phyloP scores from a whole-genome alignment of 306 rosid genomes.

The Dalbergia cochinchinensis region DNA sequence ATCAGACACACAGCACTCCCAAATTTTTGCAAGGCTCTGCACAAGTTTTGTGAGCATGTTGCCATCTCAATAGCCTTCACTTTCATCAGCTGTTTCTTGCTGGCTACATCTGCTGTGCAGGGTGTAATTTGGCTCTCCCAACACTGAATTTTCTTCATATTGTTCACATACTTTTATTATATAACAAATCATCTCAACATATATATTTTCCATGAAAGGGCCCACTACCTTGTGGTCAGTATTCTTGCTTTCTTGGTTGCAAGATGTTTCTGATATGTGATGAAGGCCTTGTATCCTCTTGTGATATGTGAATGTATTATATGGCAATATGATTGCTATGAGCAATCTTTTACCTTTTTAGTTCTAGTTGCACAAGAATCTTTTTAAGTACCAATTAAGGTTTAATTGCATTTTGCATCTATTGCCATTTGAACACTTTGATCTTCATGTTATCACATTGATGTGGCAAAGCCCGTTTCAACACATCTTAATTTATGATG shows the following conservation, averaged over 20 bases:
- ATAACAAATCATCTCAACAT: constrained; percentile 26
- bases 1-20: constrained; percentile 81
- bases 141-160: constrained; percentile 52
- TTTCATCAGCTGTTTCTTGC: constrained; percentile 74
- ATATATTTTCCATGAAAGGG: constrained; percentile 20
- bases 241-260: constrained; percentile 9
- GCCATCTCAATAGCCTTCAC: constrained; percentile 88
- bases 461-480: too few relatives aligned
- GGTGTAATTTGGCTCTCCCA: constrained; percentile 83
- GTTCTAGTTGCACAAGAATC: constrained; percentile 1
- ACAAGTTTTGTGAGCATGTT: constrained; percentile 82
- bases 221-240: neutral
- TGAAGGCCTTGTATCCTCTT: neutral
- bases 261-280: constrained; percentile 7
- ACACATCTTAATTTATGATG: neutral
- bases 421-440: neutral
- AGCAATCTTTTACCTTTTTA: constrained; percentile 20
- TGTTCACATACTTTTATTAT: neutral
- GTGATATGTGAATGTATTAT: constrained; percentile 36
- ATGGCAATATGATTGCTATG: constrained; percentile 20
- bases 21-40: constrained; percentile 77
- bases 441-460: neutral
- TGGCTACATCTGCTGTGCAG: constrained; percentile 75
- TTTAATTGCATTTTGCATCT: constrained; percentile 8
- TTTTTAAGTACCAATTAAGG: neutral